Conservation (phyloP, 352 stramenopile species). For the Pythium myriotylum region DNA sequence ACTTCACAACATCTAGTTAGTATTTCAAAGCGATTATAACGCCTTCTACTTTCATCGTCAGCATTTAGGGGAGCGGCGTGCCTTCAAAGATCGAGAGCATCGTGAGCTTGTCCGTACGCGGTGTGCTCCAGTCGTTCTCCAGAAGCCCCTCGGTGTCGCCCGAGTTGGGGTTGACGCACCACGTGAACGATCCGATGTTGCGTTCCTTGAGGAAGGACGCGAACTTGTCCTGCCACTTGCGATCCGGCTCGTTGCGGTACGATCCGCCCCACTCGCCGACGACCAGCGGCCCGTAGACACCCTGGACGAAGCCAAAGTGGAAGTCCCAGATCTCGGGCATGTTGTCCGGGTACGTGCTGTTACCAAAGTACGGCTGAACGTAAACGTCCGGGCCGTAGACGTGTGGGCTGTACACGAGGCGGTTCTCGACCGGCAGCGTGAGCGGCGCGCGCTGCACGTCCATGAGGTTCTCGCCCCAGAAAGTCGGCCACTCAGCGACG, state of each 20-base stretch:
- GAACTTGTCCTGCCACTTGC: conserved; percentile 51
- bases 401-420: conserved; percentile 58
- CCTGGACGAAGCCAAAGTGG: conserved; percentile 56
- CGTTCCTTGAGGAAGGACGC: conserved; percentile 36
- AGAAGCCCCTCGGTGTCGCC: conserved; percentile 63
- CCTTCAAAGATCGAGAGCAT: conserved; percentile 51
- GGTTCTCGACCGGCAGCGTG: conserved; percentile 32
- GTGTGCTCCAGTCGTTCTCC: conserved; percentile 57
- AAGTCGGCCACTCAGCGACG: neutral
- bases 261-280: conserved; percentile 31
- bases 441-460: neutral
- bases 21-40: too few species aligned
- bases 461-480: neutral
- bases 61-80: conserved; percentile 32
- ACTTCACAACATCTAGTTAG: too few species aligned
- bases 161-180: conserved; percentile 69
- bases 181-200: conserved; percentile 54
- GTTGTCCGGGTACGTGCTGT: conserved; percentile 43
- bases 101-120: conserved; percentile 43
- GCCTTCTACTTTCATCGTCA: too few species aligned
- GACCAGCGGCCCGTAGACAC: conserved; percentile 36
- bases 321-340: conserved; percentile 54
- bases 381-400: conserved; percentile 51
- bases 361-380: too few species aligned
- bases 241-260: conserved; percentile 41